Evolutionary conservation across 768 basidiomycete species (phyloP), one percentile per base, ranked within the genome.

Genomic region (Leccinum olivaceopallidum): DNA sequence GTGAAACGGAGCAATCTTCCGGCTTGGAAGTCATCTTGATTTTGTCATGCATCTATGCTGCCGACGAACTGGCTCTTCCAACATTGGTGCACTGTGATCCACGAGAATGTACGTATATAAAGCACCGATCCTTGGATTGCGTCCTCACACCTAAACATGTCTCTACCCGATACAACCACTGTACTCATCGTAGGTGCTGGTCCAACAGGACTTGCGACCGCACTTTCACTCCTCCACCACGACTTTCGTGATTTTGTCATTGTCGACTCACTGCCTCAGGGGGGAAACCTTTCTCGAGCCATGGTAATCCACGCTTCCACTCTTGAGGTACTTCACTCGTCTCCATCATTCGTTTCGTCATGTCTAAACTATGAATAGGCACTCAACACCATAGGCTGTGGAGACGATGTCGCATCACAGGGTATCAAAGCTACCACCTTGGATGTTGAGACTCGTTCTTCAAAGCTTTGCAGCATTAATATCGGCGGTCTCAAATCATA

Each of bases 181-280:
- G 69, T 83, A 30, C 77, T 83, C 54, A 75, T 85, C 26, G 77
- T 84, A 10, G 83, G 81, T 30, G 80, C 80, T 26, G 83, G 83
- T 18, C 83, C 83, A 24, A 66, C 76, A 0, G 83, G 83, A 8
- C 77, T 84, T 54, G 72, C 79, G 0, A 69, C 76, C 50, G 83
- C 82, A 24, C 65, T 83, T 16, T 77, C 82, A 18, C 77, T 84
- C 6, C 65, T 72, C 18, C 70, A 77, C 12, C 74, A 80, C 9
- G 78, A 78, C 2, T 75, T 76, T 48, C 67, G 60, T 30, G 77
- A 83, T 37, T 59, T 85, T 69, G 57, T 78, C 16, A 69, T 83
- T 16, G 80, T 83, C 3, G 83, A 85, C 55, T 74, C 73, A 28
- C 24, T 67, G 5, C 28, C 55, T 0, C 57, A 73, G n/a, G 76